Conservation (phyloP, 228 moss, liverwort and hornwort species). For the Sphagnum fallax region DNA sequence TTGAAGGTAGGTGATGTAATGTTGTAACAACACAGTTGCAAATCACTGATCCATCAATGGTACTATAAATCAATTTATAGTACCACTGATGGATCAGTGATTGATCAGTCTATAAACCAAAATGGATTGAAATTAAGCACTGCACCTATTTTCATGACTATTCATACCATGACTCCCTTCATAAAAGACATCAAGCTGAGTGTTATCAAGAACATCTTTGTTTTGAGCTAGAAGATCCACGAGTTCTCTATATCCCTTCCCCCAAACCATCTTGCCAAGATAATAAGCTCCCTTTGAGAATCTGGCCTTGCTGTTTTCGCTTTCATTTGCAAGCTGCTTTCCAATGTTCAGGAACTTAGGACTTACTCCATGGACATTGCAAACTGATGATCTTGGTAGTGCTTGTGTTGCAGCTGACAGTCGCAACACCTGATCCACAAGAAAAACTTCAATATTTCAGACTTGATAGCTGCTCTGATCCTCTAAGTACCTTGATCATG, state of each 20-base stretch:
- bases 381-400: slow-evolving; percentile 72
- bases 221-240: slow-evolving; percentile 72
- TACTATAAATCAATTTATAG: too few species aligned
- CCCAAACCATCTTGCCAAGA: slow-evolving; percentile 95
- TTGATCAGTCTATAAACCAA: too few species aligned
- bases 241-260: slow-evolving; percentile 92
- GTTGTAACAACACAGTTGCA: too few species aligned
- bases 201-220: slow-evolving; percentile 38
- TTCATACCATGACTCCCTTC: too few species aligned
- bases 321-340: slow-evolving; percentile 35
- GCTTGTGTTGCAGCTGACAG: slow-evolving; percentile 87
- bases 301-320: slow-evolving; percentile 25
- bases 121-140: too few species aligned
- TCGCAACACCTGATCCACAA: slow-evolving; percentile 55
- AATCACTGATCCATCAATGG: too few species aligned
- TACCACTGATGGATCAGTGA: too few species aligned
- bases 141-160: too few species aligned
- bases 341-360: slow-evolving; percentile 78
- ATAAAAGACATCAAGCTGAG: slow-evolving; percentile 70
- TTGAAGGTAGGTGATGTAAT: too few species aligned
- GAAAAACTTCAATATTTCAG: background rate
- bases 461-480: background rate
- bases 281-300: slow-evolving; percentile 80
- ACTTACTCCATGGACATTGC: slow-evolving; percentile 91
- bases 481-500: background rate